Conservation (phyloP, 2,329 filamentous ascomycete species). For the Colletotrichum simmondsii region DNA sequence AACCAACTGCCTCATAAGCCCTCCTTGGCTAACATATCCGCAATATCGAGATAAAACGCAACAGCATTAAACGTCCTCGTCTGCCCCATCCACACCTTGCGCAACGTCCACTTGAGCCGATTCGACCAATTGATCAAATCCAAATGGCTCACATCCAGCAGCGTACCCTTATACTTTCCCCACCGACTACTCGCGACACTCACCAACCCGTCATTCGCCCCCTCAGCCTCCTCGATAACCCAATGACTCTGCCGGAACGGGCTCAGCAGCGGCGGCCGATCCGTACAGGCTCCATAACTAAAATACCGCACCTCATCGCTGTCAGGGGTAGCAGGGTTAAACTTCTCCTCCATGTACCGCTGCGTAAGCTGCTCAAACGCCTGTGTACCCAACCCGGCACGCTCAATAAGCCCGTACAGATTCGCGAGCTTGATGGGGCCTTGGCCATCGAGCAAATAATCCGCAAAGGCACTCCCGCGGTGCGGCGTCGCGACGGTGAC, state of each 20-base stretch:
- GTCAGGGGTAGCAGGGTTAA: slow-evolving; percentile 69
- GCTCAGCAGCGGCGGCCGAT: slow-evolving; percentile 70
- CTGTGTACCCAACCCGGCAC: slow-evolving; percentile 64
- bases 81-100: slow-evolving; percentile 63
- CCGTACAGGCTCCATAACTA: slow-evolving; percentile 67
- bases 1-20: slow-evolving; percentile 49
- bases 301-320: slow-evolving; percentile 66
- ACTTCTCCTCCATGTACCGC: slow-evolving; percentile 66
- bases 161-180: slow-evolving; percentile 73
- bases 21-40: slow-evolving; percentile 78
- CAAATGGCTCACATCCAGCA: slow-evolving; percentile 70
- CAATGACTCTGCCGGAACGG: slow-evolving; percentile 65
- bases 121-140: slow-evolving; percentile 78
- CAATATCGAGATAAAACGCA: slow-evolving; percentile 74
- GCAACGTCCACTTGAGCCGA: slow-evolving; percentile 63
- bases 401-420: slow-evolving; percentile 62
- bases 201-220: slow-evolving; percentile 74
- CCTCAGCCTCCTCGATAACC: slow-evolving; percentile 63
- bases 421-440: slow-evolving; percentile 62
- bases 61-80: slow-evolving; percentile 72
- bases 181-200: slow-evolving; percentile 72
- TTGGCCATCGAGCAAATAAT: slow-evolving; percentile 61
- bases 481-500: slow-evolving; percentile 67
- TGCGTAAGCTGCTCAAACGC: slow-evolving; percentile 72
- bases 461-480: slow-evolving; percentile 65